Conservation (phyloP, 495 filamentous ascomycete genomes). For the Parmelia sp. region DNA sequence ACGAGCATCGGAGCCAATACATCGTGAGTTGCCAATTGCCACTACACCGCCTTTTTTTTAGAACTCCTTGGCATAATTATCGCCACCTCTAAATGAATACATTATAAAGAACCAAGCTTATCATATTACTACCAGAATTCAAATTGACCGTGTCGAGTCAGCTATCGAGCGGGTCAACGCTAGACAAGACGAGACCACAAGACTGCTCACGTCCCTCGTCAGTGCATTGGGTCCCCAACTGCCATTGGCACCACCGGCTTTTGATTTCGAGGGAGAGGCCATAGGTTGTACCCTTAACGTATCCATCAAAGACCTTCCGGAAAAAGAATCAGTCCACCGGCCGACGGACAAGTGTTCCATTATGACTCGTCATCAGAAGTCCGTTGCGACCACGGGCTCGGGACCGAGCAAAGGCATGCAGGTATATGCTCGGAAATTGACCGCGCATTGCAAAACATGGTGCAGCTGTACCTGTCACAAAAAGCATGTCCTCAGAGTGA, state of each 20-base stretch:
- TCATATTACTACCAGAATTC: neutral
- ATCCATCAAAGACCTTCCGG: too few species aligned
- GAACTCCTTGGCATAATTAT: too few species aligned
- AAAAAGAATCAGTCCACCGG: too few species aligned
- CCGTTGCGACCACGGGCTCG: neutral
- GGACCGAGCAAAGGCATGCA: neutral
- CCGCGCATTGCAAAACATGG: conserved; percentile 6
- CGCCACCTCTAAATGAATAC: too few species aligned
- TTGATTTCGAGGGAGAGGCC: neutral
- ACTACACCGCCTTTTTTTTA: too few species aligned
- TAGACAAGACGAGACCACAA: conserved; percentile 11
- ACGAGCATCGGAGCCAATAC: too few species aligned
- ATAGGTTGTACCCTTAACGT: too few species aligned
- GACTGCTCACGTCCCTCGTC: conserved; percentile 1
- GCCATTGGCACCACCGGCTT: neutral
- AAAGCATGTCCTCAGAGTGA: conserved; percentile 4
- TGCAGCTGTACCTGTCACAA: conserved; percentile 15
- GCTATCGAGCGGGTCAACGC: conserved; percentile 6
- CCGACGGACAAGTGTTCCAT: too few species aligned
- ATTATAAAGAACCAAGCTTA: neutral
- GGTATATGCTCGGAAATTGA: conserved; percentile 1
- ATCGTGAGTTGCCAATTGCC: too few species aligned
- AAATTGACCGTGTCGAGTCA: neutral
- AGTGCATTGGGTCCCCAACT: conserved; percentile 1
- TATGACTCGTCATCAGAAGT: too few species aligned